Evolutionary conservation across 2,329 filamentous ascomycete species (phyloP).

Genomic region (Orbilia javanica): DNA sequence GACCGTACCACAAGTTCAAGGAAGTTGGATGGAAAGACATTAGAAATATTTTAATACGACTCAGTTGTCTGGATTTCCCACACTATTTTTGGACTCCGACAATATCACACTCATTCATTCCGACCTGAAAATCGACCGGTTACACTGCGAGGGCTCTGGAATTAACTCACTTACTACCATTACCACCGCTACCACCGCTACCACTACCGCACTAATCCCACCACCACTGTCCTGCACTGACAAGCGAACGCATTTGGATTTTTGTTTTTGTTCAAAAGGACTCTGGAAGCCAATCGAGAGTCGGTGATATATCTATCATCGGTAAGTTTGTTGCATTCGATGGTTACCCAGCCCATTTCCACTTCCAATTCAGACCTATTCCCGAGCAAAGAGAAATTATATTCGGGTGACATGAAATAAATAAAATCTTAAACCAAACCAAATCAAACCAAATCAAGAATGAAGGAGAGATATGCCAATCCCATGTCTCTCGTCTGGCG

Average conservation of each 20-base stretch:
- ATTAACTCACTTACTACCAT: conserved; percentile 38
- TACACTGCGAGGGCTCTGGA: conserved; percentile 48
- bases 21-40: conserved; percentile 58
- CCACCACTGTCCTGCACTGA: conserved; percentile 43
- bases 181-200: too few relatives aligned
- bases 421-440: conserved; percentile 15
- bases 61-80: conserved; percentile 48
- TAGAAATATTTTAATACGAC: conserved; percentile 58
- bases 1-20: conserved; percentile 56
- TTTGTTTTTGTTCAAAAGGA: conserved; percentile 26
- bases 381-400: background rate
- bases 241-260: conserved; percentile 45
- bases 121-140: conserved; percentile 55
- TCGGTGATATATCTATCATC: conserved; percentile 56
- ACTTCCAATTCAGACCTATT: too few relatives aligned
- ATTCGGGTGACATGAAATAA: conserved; percentile 26
- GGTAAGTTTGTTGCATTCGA: conserved; percentile 55
- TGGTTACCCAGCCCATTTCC: conserved; percentile 46
- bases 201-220: conserved; percentile 34
- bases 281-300: conserved; percentile 59
- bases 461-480: conserved; percentile 48
- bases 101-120: conserved; percentile 56
- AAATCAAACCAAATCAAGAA: too few relatives aligned
- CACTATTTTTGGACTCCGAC: conserved; percentile 57
- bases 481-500: conserved; percentile 54